These are phyloP conservation scores for Aspergillus transmontanensis DNA, from an alignment of 2,329 filamentous ascomycete genomes.

Conservation along the genomic window DNA sequence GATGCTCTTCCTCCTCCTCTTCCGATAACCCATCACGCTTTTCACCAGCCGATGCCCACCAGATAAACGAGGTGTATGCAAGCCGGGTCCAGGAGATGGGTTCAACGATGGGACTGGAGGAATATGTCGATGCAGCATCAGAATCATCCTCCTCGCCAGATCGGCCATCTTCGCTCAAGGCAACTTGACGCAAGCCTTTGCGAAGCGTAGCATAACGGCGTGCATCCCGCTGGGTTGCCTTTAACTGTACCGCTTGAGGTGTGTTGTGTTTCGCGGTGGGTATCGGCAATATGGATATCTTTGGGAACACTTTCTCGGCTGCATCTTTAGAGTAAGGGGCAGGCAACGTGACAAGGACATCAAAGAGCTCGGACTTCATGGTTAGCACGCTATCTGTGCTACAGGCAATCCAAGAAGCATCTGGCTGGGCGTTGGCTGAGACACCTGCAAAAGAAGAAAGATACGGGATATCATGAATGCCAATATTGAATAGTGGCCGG, in stretches of 20 bases:
- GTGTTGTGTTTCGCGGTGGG: conserved; percentile 54
- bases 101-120: conserved; percentile 53
- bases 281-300: conserved; percentile 64
- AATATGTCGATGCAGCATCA: conserved; percentile 45
- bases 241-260: conserved; percentile 52
- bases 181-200: conserved; percentile 56
- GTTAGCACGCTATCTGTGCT: conserved; percentile 92
- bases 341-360: conserved; percentile 83
- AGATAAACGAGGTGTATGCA: conserved; percentile 65
- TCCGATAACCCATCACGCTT: conserved; percentile 56
- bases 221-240: conserved; percentile 87
- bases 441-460: conserved; percentile 67
- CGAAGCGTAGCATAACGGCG: conserved; percentile 74
- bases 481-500: conserved; percentile 86
- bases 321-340: conserved; percentile 61
- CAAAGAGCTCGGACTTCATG: conserved; percentile 84
- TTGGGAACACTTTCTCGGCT: conserved; percentile 71
- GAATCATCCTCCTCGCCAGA: conserved; percentile 40
- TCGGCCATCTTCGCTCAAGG: conserved; percentile 22
- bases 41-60: conserved; percentile 69
- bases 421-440: conserved; percentile 32
- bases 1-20: conserved; percentile 55
- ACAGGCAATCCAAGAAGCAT: conserved; percentile 84
- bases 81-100: conserved; percentile 61
- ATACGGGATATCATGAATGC: conserved; percentile 86